phyloP scores from a whole-genome alignment of 352 stramenopile genomes.

The Phytophthora quininea region DNA sequence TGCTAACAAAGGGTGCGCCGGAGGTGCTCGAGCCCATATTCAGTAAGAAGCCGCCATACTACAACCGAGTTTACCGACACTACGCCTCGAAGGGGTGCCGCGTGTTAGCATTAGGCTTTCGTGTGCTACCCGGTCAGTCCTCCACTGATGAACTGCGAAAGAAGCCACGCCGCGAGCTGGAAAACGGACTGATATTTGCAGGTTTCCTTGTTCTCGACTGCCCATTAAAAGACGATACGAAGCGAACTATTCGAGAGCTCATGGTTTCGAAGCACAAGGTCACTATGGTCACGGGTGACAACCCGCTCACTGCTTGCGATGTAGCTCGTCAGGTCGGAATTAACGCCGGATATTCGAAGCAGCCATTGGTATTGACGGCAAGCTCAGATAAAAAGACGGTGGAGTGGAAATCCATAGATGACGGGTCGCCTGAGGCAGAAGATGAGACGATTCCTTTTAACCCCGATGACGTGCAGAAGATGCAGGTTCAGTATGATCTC shows the following conservation, averaged over 20 bases:
- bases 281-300: conserved; percentile 99
- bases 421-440: conserved; percentile 93
- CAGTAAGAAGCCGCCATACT: conserved; percentile 90
- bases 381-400: conserved; percentile 36
- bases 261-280: conserved; percentile 90
- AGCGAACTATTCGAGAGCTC: conserved; percentile 93
- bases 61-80: conserved; percentile 82
- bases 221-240: conserved; percentile 97
- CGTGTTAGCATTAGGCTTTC: conserved; percentile 96
- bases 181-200: conserved; percentile 94
- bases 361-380: conserved; percentile 75
- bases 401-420: conserved; percentile 86
- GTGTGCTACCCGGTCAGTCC: conserved; percentile 73
- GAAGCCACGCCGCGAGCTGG: conserved; percentile 86
- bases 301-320: conserved; percentile 96
- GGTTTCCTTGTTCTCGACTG: conserved; percentile 94
- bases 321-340: conserved; percentile 97
- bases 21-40: conserved; percentile 93
- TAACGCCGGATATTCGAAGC: conserved; percentile 87
- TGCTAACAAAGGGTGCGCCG: conserved; percentile 97
- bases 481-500: conserved; percentile 84
- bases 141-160: conserved; percentile 68
- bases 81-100: conserved; percentile 85
- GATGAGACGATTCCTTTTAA: conserved; percentile 64
- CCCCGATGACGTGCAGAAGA: conserved; percentile 54